Percentiles rank a stretch among this genome's conserved stretches.
Conservation (phyloP, 1,139 yeast species). For the Suhomyces chickasaworum region DNA sequence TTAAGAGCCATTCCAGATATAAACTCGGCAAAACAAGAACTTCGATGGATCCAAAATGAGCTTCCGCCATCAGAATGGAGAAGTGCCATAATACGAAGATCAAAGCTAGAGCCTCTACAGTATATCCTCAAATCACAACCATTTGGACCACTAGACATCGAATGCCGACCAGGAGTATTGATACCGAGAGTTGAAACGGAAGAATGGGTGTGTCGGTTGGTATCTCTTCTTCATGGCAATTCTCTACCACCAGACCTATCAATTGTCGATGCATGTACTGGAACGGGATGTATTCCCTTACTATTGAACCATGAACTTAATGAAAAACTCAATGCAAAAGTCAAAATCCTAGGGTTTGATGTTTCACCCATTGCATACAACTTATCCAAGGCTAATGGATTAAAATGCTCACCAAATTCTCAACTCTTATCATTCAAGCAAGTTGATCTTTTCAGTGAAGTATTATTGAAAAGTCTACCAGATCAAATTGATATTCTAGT, state of each 20-base stretch:
- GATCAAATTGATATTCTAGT: constrained; percentile 53
- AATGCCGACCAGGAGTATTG: constrained; percentile 65
- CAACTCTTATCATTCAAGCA: constrained; percentile 20
- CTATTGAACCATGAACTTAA: constrained; percentile 40
- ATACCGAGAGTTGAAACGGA: constrained; percentile 97
- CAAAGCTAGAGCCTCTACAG: constrained; percentile 67
- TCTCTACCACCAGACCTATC: constrained; percentile 9
- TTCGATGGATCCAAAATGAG: constrained; percentile 45
- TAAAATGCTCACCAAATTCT: constrained; percentile 6
- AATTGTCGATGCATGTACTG: constrained; percentile 63
- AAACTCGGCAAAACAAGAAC: constrained; percentile 37
- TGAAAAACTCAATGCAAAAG: constrained; percentile 13
- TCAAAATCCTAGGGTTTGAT: constrained; percentile 57
- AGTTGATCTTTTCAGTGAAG: constrained; percentile 11
- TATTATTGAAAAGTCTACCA: background rate
- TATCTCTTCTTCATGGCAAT: background rate
- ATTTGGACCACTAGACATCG: constrained; percentile 67
- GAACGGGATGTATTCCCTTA: constrained; percentile 85
- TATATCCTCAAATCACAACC: constrained; percentile 87
- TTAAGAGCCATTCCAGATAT: constrained; percentile 34
- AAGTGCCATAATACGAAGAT: constrained; percentile 41
- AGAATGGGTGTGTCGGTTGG: constrained; percentile 68
- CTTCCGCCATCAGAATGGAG: constrained; percentile 39
- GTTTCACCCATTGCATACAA: constrained; percentile 54
- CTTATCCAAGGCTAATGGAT: constrained; percentile 51